Base-by-base conservation (phyloP, 192 early-diverging fungal species). In the Jimgerdemannia lactiflua region DNA sequence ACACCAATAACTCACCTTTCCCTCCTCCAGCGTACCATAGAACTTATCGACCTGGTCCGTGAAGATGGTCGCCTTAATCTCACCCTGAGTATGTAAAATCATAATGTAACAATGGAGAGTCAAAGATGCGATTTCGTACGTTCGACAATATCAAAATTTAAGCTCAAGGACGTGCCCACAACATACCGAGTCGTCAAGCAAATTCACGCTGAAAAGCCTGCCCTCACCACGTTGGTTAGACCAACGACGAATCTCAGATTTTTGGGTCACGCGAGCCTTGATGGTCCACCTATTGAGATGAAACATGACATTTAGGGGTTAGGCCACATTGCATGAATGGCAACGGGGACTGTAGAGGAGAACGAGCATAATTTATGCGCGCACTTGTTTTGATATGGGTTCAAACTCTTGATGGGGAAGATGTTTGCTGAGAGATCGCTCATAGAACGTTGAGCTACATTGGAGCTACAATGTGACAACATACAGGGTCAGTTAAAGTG, bases 11-110 rank as follows among this genome's bases (percentile, higher is more conserved):
- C 29, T 43, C 76, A 86, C 92, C 76, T 91, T 89, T 71, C 90
- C 92, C 11, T 92, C 91, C 67, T 96, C 85, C 20, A 99, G 78
- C 40, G 94, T n/a, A 20, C 93, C 83, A 71, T 91, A 95, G 73
- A 94, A 87, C 39, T 84, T 80, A 74, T 93, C 92, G 3, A 94
- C 95, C 69, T 93, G 89, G 64, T 96, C 93, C 59, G 92, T 96
- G 81, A 99, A 99, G n/a, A 81, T 91, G 3, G 98, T 98, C 4
- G 93, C 97, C 65, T 93, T 91, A 76, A 99, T 98, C 77, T 98
- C 97, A 64, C 95, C 91, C 93, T 94, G 77, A 29, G 29, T 29
- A 1, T 29, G 29, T 29, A 29, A 14, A 29, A 29, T 29, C 29
- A 64, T 7, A 77, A 3, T 69, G 70, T 71, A 10, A 84, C 20